phyloP scores from a whole-genome alignment of 352 stramenopile species.

The Phytopythium litorale region DNA sequence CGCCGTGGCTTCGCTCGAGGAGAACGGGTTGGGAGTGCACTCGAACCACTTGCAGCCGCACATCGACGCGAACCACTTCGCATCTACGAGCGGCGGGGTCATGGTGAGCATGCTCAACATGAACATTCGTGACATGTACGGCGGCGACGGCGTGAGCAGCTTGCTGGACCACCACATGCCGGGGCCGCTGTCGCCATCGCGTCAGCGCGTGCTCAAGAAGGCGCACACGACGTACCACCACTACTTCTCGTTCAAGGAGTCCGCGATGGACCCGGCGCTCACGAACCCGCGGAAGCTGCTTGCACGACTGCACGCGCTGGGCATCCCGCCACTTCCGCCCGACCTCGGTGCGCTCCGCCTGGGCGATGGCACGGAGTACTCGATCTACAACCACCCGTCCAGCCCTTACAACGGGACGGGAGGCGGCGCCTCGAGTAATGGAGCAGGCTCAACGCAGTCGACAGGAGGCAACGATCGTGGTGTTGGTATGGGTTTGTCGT shows the following conservation, averaged over 20 bases:
- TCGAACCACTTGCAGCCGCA: conserved; percentile 16
- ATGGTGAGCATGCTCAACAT: conserved; percentile 82
- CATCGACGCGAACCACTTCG: conserved; percentile 65
- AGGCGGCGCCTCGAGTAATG: conserved; percentile 10
- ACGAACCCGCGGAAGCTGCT: conserved; percentile 83
- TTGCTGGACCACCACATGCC: conserved; percentile 48
- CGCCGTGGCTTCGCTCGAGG: conserved; percentile 21
- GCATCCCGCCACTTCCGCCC: conserved; percentile 90
- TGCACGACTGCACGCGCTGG: conserved; percentile 88
- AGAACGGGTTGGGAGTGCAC: conserved; percentile 24
- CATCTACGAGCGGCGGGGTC: conserved; percentile 38
- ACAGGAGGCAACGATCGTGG: conserved; percentile 24
- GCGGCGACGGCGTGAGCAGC: conserved; percentile 51
- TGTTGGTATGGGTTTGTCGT: conserved; percentile 6
- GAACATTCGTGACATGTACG: conserved; percentile 79
- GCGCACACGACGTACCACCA: conserved; percentile 60
- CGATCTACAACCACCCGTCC: conserved; percentile 73
- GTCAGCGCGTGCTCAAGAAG: conserved; percentile 62
- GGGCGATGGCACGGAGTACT: conserved; percentile 58
- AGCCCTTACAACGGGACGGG: conserved; percentile 51
- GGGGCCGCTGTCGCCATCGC: conserved; percentile 50
- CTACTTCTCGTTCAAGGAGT: conserved; percentile 77
- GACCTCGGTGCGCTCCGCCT: conserved; percentile 85
- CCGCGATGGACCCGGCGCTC: conserved; percentile 77
- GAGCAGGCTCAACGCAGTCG: conserved; percentile 14